Base-by-base conservation (phyloP, 495 filamentous ascomycete genomes). In the Parathielavia hyrcaniae region DNA sequence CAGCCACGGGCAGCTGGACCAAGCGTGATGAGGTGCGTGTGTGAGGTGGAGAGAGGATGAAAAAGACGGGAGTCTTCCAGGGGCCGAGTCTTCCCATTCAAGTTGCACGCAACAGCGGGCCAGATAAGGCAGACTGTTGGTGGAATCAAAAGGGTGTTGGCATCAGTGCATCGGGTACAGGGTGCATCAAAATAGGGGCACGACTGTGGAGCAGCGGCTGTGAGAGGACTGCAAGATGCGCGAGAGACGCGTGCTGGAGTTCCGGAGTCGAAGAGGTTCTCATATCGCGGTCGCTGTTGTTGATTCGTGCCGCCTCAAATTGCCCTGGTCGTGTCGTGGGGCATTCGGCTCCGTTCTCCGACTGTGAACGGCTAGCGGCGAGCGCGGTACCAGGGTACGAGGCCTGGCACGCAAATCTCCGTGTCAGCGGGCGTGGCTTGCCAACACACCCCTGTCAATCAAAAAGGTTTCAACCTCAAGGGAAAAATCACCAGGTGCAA, bases 201-300 rank as follows among this genome's bases (percentile, higher is more conserved):
- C 22, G 61, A 44, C 11, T 43, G 60, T 38, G 46, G 60, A 54
- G 46, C 59, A 53, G 57, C 55, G 26, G 26, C 26, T 30, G 26
- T 51, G 53, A 53, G 32, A n/a, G 49, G 34, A n/a, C n/a, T n/a
- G n/a, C n/a, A 39, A 43, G 34, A 39, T n/a, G 48, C 20, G 38
- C 56, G 53, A 60, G 59, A 67, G 66, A 67, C 66, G 66, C 66
- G 66, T 69, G 65, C 62, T 51, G 59, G 61, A 52, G 59, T 50
- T 52, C 56, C 58, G 51, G 61, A 61, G 23, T 50, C 45, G 56
- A 58, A 4, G 17, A 59, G 50, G 48, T 53, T 58, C 58, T 56
- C 48, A 34, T 49, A 52, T 53, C 50, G 46, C 54, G 50, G 35
- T 54, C 38, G 55, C 20, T 22, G 40, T 32, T 39, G 46, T 40